Conservation (phyloP, 2,329 filamentous ascomycete species). For the Leptographium lundbergii region DNA sequence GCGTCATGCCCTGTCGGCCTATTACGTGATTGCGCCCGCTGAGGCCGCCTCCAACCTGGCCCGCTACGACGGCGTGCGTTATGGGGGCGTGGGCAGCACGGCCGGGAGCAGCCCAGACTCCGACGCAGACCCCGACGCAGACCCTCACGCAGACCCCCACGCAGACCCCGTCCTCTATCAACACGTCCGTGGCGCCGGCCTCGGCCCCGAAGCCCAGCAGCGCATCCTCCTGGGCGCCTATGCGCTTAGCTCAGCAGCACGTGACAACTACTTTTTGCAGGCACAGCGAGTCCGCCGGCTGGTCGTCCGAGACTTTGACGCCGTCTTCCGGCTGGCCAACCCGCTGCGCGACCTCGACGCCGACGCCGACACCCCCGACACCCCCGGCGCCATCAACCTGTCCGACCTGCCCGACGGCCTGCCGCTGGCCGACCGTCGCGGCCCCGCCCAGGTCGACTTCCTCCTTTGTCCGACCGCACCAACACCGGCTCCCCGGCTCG, state of each 20-base stretch:
- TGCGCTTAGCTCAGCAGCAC: conserved; percentile 76
- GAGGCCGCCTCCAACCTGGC: conserved; percentile 93
- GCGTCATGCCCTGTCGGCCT: conserved; percentile 74
- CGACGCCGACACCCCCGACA: conserved; percentile 13
- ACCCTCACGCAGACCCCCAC: too few relatives aligned
- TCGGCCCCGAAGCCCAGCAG: conserved; percentile 75
- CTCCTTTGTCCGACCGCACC: conserved; percentile 81
- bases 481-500: conserved; percentile 29
- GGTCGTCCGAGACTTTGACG: conserved; percentile 77
- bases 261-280: conserved; percentile 93
- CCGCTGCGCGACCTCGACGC: conserved; percentile 48
- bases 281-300: conserved; percentile 78
- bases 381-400: conserved; percentile 32
- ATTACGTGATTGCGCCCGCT: conserved; percentile 89
- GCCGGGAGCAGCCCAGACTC: too few relatives aligned
- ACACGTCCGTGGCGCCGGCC: conserved; percentile 56
- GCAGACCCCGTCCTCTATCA: conserved; percentile 52
- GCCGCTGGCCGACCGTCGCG: conserved; percentile 40
- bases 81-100: too few relatives aligned
- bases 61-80: conserved; percentile 95
- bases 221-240: conserved; percentile 85
- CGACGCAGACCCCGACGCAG: too few relatives aligned
- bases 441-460: conserved; percentile 62
- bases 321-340: conserved; percentile 58
- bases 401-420: conserved; percentile 44